Percentiles rank a stretch among this genome's conserved stretches.
phyloP scores from a whole-genome alignment of 1,139 yeast species.

The Yamadazyma sp. region DNA sequence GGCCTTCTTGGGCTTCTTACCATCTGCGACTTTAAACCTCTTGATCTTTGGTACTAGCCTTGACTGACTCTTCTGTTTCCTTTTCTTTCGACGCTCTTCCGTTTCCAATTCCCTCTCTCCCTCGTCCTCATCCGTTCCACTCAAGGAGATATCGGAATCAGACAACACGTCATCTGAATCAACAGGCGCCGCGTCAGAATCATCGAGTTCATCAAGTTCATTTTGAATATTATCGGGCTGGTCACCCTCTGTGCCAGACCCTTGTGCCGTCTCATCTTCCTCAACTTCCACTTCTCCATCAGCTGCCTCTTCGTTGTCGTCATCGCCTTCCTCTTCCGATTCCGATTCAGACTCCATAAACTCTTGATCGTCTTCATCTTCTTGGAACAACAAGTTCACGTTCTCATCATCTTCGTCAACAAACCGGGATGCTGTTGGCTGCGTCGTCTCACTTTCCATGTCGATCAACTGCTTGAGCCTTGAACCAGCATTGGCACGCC shows the following conservation, averaged over 20 bases:
- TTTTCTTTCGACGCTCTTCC: conserved; percentile 47
- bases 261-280: conserved; percentile 35
- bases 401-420: conserved; percentile 68
- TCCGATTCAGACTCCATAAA: conserved; percentile 47
- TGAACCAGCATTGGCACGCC: conserved; percentile 91
- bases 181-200: conserved; percentile 19
- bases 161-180: conserved; percentile 50
- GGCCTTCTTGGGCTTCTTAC: conserved; percentile 21
- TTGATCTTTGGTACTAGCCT: conserved; percentile 49
- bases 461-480: conserved; percentile 71
- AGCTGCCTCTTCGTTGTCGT: conserved; percentile 24
- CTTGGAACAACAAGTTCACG: conserved; percentile 73
- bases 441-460: conserved; percentile 48
- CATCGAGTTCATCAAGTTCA: conserved; percentile 14
- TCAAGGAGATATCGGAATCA: conserved; percentile 51
- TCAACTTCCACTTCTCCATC: conserved; percentile 49
- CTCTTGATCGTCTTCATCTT: conserved; percentile 88
- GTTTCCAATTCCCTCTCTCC: conserved; percentile 65
- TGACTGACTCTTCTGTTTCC: conserved; percentile 37
- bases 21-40: conserved; percentile 25
- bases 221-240: conserved; percentile 21
- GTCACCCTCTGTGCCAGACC: conserved; percentile 27
- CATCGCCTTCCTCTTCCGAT: conserved; percentile 22
- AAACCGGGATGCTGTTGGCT: conserved; percentile 23
- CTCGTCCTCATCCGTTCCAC: conserved; percentile 59